Evolutionary conservation across 1,284 basidiomycete genomes (phyloP), one percentile per base, ranked within the genome.

Genomic region (Amylostereum areolatum): DNA sequence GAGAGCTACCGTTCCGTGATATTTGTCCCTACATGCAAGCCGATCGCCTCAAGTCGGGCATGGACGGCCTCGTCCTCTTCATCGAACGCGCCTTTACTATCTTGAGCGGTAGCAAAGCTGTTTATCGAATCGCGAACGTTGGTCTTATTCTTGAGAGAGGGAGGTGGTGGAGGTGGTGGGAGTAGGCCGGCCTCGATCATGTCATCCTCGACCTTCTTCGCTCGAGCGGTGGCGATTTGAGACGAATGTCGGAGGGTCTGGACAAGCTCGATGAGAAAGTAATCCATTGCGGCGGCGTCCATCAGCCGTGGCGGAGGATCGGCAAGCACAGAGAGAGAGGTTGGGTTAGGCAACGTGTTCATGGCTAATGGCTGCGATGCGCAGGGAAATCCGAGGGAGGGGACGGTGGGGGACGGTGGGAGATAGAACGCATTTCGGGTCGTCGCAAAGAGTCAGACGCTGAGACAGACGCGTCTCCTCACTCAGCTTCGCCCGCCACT

Each of bases 21-120:
- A 62, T 88, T 91, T 3, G 85, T 83, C 1, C 94, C 93, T 1
- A 96, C 89, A 63, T 94, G 89, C 57, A 84, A 67, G 0, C 94
- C 94, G 54, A 97, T 89, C 5, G 80, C 71, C 64, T 96, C 92
- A 37, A 96, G 70, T 46, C 91, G 72, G 30, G 75, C 66, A 36
- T 79, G 70, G 10, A 93, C 66, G 6, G 78, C 85, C 46, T 86
- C 84, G 46, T 93, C 90, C 12, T 84, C 85, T 9, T 89, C 86
- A 35, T 89, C 80, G 12, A 70, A 60, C 2, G 59, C 51, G 10
- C 55, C 39, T 35, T 62, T 63, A 10, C 56, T 52, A 37, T 52
- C 43, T 5, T 57, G 51, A 36, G 60, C 61, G 39, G 61, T 61
- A 35, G 32, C 61, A 45, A 74, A 62, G 59, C 77, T 78, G 0